phyloP scores from a whole-genome alignment of 139 green algal species.

The Closterium sp. region DNA sequence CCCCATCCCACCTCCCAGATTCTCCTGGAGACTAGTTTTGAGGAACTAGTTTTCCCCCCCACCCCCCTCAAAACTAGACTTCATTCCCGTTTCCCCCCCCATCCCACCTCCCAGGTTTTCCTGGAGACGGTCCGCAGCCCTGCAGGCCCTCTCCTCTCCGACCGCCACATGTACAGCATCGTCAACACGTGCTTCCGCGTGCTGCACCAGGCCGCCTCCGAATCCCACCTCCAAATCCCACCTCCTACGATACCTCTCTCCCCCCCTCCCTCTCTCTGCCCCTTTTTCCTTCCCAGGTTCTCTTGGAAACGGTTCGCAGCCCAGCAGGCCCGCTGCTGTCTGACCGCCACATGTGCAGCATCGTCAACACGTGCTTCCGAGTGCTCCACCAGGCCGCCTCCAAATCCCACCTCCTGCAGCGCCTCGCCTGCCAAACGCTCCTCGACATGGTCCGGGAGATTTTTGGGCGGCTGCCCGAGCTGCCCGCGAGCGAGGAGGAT shows the following conservation, averaged over 20 bases:
- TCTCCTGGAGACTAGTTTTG: too few relatives aligned
- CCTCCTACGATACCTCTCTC: too few relatives aligned
- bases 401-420: slow-evolving; percentile 48
- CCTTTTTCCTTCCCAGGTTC: slow-evolving; percentile 61
- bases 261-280: slow-evolving; percentile 45
- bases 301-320: slow-evolving; percentile 63
- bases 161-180: slow-evolving; percentile 73
- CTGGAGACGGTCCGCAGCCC: slow-evolving; percentile 17
- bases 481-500: slow-evolving; percentile 7
- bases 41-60: too few relatives aligned
- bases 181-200: slow-evolving; percentile 80
- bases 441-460: slow-evolving; percentile 46
- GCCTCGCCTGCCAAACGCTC: slow-evolving; percentile 26
- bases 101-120: slow-evolving; percentile 65
- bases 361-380: slow-evolving; percentile 77
- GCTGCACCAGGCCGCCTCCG: slow-evolving; percentile 67
- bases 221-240: slow-evolving; percentile 21
- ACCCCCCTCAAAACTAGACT: too few relatives aligned
- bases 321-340: slow-evolving; percentile 55
- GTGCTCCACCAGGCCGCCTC: slow-evolving; percentile 74
- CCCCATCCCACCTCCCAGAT: too few relatives aligned
- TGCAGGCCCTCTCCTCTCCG: slow-evolving; percentile 55
- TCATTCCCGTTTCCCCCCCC: background rate
- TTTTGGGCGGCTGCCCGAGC: slow-evolving; percentile 37
- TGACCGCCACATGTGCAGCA: slow-evolving; percentile 71